Conservation (phyloP, 2,329 filamentous ascomycete species). For the Hymenoscyphus albidus region DNA sequence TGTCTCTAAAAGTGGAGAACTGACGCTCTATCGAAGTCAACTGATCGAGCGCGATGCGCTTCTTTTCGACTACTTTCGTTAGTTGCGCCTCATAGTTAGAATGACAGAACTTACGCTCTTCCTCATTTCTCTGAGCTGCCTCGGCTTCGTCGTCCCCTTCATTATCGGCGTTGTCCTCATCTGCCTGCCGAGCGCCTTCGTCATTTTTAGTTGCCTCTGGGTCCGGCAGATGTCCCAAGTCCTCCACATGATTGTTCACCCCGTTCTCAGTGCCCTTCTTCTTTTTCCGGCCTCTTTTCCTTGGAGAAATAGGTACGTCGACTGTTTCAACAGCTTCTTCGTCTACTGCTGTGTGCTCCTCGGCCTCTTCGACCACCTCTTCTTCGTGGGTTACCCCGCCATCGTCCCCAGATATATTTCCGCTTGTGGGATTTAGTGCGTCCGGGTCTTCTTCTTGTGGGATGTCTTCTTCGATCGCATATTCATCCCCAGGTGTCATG, state of each 20-base stretch:
- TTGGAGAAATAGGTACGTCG: slow-evolving; percentile 30
- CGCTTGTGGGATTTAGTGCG: slow-evolving; percentile 34
- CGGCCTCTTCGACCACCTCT: slow-evolving; percentile 40
- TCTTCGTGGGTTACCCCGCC: slow-evolving; percentile 44
- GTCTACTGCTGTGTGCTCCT: slow-evolving; percentile 40
- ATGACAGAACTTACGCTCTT: slow-evolving; percentile 52
- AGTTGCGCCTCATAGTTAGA: slow-evolving; percentile 26
- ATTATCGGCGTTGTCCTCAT: slow-evolving; percentile 50
- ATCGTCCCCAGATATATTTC: slow-evolving; percentile 35
- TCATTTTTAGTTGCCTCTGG: slow-evolving; percentile 25
- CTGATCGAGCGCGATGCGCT: slow-evolving; percentile 75
- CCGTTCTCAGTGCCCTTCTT: slow-evolving; percentile 33
- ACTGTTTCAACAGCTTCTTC: slow-evolving; percentile 35
- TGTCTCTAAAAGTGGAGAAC: slow-evolving; percentile 80
- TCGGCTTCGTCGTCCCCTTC: slow-evolving; percentile 59
- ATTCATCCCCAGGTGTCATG: slow-evolving; percentile 39
- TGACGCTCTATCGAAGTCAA: slow-evolving; percentile 80
- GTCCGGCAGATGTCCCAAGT: slow-evolving; percentile 20
- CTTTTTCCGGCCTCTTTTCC: slow-evolving; percentile 36
- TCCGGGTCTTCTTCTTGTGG: slow-evolving; percentile 43
- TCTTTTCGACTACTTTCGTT: slow-evolving; percentile 62
- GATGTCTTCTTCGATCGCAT: slow-evolving; percentile 44
- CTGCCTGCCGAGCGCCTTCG: slow-evolving; percentile 38
- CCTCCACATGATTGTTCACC: slow-evolving; percentile 23
- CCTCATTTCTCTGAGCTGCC: slow-evolving; percentile 55